A percentile compares a stretch with the other conserved stretches of the same genome.
Conservation (phyloP, 1,284 basidiomycete species). For the Apiotrichum veenhuisii region DNA sequence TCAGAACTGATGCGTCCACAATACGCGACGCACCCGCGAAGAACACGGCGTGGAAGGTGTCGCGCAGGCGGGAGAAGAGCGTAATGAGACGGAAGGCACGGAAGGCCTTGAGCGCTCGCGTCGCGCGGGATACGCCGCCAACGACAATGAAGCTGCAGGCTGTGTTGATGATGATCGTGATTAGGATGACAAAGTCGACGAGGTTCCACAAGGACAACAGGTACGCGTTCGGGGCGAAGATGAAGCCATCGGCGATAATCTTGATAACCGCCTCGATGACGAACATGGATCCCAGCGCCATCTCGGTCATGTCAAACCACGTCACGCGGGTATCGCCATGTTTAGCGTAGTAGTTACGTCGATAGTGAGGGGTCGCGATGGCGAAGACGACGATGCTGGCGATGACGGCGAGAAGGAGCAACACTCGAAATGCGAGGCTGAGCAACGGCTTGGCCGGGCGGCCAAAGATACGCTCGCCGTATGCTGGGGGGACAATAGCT, state of each 20-base stretch:
- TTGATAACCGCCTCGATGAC: conserved; percentile 82
- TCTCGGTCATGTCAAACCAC: conserved; percentile 87
- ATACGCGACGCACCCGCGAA: conserved; percentile 84
- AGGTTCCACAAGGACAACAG: conserved; percentile 88
- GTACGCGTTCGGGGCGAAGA: conserved; percentile 93
- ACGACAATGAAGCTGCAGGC: conserved; percentile 72
- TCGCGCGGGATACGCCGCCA: conserved; percentile 74
- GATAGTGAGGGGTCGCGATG: conserved; percentile 81
- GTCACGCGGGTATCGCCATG: conserved; percentile 63
- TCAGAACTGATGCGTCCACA: conserved; percentile 85
- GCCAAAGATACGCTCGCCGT: conserved; percentile 81
- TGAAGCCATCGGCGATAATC: conserved; percentile 84
- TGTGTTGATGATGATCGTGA: conserved; percentile 77
- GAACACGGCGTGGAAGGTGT: conserved; percentile 86
- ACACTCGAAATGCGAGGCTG: conserved; percentile 68
- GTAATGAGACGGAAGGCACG: conserved; percentile 88
- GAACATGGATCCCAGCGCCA: conserved; percentile 69
- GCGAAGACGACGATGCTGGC: conserved; percentile 80
- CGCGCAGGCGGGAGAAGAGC: conserved; percentile 76
- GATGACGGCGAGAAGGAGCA: conserved; percentile 73
- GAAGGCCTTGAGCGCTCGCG: conserved; percentile 82
- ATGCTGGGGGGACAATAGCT: conserved; percentile 73
- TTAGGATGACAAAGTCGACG: conserved; percentile 82
- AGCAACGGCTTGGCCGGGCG: conserved; percentile 62
- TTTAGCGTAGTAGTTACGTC: conserved; percentile 64